phyloP scores from a whole-genome alignment of 2,329 filamentous ascomycete genomes.

The Colletotrichum sp. region DNA sequence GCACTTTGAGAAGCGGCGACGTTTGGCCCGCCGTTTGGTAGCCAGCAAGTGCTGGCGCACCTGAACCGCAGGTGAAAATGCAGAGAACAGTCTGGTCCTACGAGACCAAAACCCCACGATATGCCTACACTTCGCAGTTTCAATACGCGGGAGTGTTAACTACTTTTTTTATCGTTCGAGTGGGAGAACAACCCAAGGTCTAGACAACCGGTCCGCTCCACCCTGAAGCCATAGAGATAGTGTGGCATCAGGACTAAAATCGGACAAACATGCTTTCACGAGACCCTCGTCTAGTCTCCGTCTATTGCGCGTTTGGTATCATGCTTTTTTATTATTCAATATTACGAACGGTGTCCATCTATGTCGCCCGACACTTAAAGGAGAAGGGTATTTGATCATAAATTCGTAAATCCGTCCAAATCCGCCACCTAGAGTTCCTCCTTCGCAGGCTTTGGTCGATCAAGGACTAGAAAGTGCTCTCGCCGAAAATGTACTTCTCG shows the following conservation, averaged over 20 bases:
- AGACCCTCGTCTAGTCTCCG: not conserved
- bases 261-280: slow-evolving; percentile 56
- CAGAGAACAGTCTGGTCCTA: not conserved
- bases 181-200: slow-evolving; percentile 68
- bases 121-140: slow-evolving; percentile 66
- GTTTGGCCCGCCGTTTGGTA: not conserved
- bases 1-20: not conserved
- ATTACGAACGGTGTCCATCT: not conserved
- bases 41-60: not conserved
- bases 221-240: slow-evolving; percentile 63
- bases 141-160: slow-evolving; percentile 65
- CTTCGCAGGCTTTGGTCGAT: not conserved
- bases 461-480: not conserved
- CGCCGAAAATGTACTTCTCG: slow-evolving; percentile 52
- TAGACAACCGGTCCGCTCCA: slow-evolving; percentile 74
- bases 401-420: not conserved
- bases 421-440: not conserved
- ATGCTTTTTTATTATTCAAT: not conserved
- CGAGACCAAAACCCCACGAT: slow-evolving; percentile 51
- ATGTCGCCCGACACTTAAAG: no score
- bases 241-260: slow-evolving; percentile 69
- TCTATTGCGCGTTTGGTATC: not conserved
- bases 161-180: slow-evolving; percentile 59
- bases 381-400: not conserved
- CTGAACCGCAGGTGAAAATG: not conserved